A percentile compares a stretch with the other conserved stretches of the same genome.
Conservation (phyloP, 1,284 basidiomycete genomes). For the Malassezia yamatoensis region DNA sequence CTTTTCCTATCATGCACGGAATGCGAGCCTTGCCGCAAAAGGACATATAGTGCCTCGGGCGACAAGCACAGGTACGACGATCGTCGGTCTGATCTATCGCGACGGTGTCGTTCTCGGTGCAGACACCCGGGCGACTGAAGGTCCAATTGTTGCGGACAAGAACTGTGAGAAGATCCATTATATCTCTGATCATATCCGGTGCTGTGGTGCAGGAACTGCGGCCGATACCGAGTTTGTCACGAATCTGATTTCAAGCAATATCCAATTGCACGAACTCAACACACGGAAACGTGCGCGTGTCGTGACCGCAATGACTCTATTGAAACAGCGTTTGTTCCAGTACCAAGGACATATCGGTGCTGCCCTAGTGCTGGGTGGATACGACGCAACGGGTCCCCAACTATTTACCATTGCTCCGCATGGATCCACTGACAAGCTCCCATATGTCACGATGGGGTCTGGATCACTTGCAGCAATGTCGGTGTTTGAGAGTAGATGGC, state of each 20-base stretch:
- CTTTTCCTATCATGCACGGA: slow-evolving; percentile 64
- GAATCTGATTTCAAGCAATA: slow-evolving; percentile 41
- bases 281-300: slow-evolving; percentile 56
- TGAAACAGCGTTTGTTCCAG: slow-evolving; percentile 76
- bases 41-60: slow-evolving; percentile 56
- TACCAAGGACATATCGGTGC: slow-evolving; percentile 91
- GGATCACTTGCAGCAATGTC: slow-evolving; percentile 96
- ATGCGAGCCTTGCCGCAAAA: slow-evolving; percentile 64
- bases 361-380: slow-evolving; percentile 91
- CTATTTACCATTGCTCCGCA: slow-evolving; percentile 94
- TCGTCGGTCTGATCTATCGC: slow-evolving; percentile 76
- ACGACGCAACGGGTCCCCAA: slow-evolving; percentile 82
- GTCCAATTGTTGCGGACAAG: slow-evolving; percentile 94
- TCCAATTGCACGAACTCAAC: slow-evolving; percentile 45
- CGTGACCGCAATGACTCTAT: slow-evolving; percentile 95
- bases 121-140: slow-evolving; percentile 89
- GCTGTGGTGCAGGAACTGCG: slow-evolving; percentile 96
- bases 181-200: slow-evolving; percentile 59
- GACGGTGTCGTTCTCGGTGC: slow-evolving; percentile 92
- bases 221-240: slow-evolving; percentile 86
- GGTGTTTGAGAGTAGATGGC: slow-evolving; percentile 84
- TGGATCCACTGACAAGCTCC: slow-evolving; percentile 95
- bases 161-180: slow-evolving; percentile 99
- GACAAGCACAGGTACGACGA: slow-evolving; percentile 77
- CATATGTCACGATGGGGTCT: slow-evolving; percentile 97